Conservation (phyloP, 257 asterid genomes). For the Primulina tabacum region DNA sequence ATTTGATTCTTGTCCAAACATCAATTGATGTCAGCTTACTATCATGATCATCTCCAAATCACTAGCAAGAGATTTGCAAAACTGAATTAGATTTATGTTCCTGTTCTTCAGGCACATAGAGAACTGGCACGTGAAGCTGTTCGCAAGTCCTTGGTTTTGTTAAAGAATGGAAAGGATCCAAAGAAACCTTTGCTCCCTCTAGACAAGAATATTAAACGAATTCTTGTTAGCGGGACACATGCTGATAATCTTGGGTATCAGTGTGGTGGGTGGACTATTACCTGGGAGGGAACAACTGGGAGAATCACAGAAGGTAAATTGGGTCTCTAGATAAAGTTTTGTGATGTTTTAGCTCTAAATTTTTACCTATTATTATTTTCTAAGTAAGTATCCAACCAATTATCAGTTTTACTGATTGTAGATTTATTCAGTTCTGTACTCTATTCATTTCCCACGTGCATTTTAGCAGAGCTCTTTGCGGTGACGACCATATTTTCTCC, state of each 20-base stretch:
- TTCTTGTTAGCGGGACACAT: slow-evolving; percentile 87
- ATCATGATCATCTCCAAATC: slow-evolving; percentile 1
- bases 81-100: slow-evolving; percentile 13
- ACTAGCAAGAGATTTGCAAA: background rate
- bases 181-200: slow-evolving; percentile 78
- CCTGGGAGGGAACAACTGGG: slow-evolving; percentile 89
- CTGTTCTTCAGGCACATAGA: slow-evolving; percentile 37
- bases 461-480: no score
- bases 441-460: background rate
- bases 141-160: slow-evolving; percentile 74
- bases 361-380: background rate
- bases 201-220: slow-evolving; percentile 61
- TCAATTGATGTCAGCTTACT: background rate
- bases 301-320: slow-evolving; percentile 76
- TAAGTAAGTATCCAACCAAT: background rate
- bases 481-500: background rate
- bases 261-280: slow-evolving; percentile 94
- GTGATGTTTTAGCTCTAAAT: slow-evolving; percentile 2
- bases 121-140: slow-evolving; percentile 62
- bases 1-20: background rate
- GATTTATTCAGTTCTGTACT: background rate
- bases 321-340: background rate
- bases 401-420: background rate
- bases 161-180: slow-evolving; percentile 88
- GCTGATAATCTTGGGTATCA: slow-evolving; percentile 98